Evolutionary conservation across 306 rosid genomes (phyloP).

Genomic region (Comarum palustre): DNA sequence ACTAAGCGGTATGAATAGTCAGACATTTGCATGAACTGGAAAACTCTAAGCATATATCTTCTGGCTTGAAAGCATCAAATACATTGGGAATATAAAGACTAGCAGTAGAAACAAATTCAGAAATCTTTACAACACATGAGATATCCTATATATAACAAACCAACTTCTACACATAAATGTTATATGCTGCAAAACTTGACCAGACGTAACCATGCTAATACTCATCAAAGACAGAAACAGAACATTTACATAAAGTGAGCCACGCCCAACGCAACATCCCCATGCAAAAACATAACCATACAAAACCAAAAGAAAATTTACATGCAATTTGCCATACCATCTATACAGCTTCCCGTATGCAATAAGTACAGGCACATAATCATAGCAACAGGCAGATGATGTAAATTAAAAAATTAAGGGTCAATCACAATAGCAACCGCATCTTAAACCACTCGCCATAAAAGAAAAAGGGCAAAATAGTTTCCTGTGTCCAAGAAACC

Average conservation of each 20-base stretch:
- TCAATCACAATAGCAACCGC: not conserved
- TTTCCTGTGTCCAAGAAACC: constrained; percentile 20
- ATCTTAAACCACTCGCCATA: not conserved
- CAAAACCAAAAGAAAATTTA: not conserved
- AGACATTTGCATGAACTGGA: not conserved
- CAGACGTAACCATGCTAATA: not conserved
- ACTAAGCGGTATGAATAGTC: not conserved
- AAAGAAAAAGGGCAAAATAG: constrained; percentile 1
- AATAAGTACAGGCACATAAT: not conserved
- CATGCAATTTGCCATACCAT: not conserved
- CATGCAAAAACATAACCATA: not conserved
- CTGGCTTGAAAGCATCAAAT: not conserved
- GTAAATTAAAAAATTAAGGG: not conserved
- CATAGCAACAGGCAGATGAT: not conserved
- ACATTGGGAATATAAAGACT: not conserved
- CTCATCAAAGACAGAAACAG: not conserved
- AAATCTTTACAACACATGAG: not conserved
- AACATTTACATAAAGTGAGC: not conserved
- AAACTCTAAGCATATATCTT: not conserved
- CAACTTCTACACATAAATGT: not conserved
- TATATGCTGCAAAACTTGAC: not conserved
- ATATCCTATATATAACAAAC: not conserved
- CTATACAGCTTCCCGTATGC: constrained; percentile 5
- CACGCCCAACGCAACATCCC: not conserved
- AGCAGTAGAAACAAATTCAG: not conserved